Evolutionary conservation across 2,329 filamentous ascomycete genomes (phyloP), one percentile per base, ranked within the genome.

Genomic region (Nemania serpens): DNA sequence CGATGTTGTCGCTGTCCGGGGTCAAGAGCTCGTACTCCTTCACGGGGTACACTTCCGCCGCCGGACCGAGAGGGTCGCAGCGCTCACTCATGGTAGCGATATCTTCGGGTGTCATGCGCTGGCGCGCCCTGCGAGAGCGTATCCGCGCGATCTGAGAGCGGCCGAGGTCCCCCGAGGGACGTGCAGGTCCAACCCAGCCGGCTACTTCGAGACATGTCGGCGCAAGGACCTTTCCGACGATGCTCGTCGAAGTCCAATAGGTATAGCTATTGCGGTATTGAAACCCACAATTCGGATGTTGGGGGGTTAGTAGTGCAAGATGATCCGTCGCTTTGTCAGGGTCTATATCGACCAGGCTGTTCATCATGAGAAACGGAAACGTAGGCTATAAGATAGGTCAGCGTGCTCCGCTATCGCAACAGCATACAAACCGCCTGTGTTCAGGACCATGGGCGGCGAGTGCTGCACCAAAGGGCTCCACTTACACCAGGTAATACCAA

Each of bases 361-460:
- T 92, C 88, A 93, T 92, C 47, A 91, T 86, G 39, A 91, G 82
- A 75, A 90, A 93, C 2, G 89, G 88, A 47, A 91, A 85, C 0
- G 84, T 87, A 3, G 81, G 77, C 81, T 84, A 61, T 29, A 36
- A 5, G 41, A 36, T 46, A 37, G 36, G 49, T 57, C 55, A 70
- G 65, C 50, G 60, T 62, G 11, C 12, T 36, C 17, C 49, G 17
- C 13, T 25, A 33, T 47, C 55, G 25, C 58, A 39, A 20, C 9
- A 36, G 36, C 11, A 10, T 25, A 39, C 15, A 18, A 11, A 29
- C 11, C 34, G 13, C 5, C 6, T 13, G 37, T 10, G 47, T 29
- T 9, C 18, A 11, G n/a, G 9, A 37, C 9, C 18, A 15, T 29
- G 39, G n/a, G 33, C 36, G 34, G 36, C 29, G 22, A 33, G 47